phyloP scores from a whole-genome alignment of 441 rosid species.

The Biscutella laevigata region DNA sequence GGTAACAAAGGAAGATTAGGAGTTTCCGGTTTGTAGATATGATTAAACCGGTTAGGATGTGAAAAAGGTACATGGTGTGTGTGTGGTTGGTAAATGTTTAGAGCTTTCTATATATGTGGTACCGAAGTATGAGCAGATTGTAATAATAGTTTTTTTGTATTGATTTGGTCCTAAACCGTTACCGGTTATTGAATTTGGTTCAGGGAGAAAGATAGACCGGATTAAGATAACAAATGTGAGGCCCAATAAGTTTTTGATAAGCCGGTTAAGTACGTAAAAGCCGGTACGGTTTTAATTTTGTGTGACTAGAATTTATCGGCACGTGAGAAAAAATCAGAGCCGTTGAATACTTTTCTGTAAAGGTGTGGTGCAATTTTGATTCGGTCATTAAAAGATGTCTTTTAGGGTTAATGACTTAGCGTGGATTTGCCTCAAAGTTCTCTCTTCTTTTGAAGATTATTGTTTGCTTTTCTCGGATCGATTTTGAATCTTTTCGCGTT shows the following conservation, averaged over 20 bases:
- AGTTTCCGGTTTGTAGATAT: conserved; percentile 19
- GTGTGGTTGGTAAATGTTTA: conserved; percentile 21
- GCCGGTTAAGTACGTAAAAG: neutral
- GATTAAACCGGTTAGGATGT: conserved; percentile 15
- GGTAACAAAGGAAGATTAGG: conserved; percentile 15
- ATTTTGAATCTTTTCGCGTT: neutral
- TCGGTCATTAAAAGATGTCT: conserved; percentile 19
- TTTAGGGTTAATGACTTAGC: conserved; percentile 30
- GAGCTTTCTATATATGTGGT: neutral
- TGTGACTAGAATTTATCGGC: conserved; percentile 9
- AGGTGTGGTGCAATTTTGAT: conserved; percentile 19
- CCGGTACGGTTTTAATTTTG: neutral
- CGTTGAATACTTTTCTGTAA: conserved; percentile 12
- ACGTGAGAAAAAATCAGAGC: conserved; percentile 19
- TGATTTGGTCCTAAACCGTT: conserved; percentile 1
- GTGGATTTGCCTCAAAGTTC: conserved; percentile 22
- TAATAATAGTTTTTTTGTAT: neutral
- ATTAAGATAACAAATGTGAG: neutral
- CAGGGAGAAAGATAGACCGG: too few relatives aligned
- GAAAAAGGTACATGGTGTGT: conserved; percentile 1
- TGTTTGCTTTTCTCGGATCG: neutral
- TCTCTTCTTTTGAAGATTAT: conserved; percentile 14
- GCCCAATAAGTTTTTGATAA: neutral
- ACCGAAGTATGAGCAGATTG: neutral
- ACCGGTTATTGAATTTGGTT: conserved; percentile 7